Base-by-base conservation (phyloP, 1,284 basidiomycete genomes). In the Rhodotorula sp. region DNA sequence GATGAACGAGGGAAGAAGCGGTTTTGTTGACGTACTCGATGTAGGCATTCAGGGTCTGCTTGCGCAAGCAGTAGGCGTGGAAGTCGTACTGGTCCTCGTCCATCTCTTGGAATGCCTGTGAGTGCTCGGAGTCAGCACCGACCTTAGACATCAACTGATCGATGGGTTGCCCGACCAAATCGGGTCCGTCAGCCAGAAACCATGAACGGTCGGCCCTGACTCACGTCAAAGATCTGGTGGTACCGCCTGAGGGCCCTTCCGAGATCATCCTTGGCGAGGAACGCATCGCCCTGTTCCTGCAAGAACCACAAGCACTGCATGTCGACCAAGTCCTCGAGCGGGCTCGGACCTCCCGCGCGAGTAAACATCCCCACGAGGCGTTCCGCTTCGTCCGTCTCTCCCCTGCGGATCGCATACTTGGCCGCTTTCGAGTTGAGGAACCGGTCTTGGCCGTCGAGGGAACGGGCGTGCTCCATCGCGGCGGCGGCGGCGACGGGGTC, bases 21-120 rank as follows among this genome's bases (percentile, higher is more conserved):
- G 39, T 43, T 14, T 43, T 12, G 8, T 43, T 43, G 31, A 80
- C 84, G 73, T 78, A 95, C 93, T 88, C 86, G 65, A 91, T 78
- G 81, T 99, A 99, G 20, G 91, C 87, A 62, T 89, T 89, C 52
- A 99, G 83, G 5, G 92, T 97, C 80, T 90, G 92, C 79, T 92
- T 93, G 60, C 97, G 89, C 79, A 97, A 80, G 77, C 92, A 92
- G 82, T 99, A 99, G 12, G 90, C 89, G 81, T 99, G 97, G 85
- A 99, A 99, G 82, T 99, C 97, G 79, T 92, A 96, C 82, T 99
- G 95, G 80, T 99, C 97, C 77, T 98, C 93, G 79, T 95, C 92
- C 75, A 93, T 87, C 68, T 92, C 91, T 68, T 90, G 87, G 81
- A 97, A 97, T 21, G 90, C 85, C 89, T 92, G 78, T 8, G 26